Conservation (phyloP, 2,329 filamentous ascomycete species). For the Aureobasidium namibiae region DNA sequence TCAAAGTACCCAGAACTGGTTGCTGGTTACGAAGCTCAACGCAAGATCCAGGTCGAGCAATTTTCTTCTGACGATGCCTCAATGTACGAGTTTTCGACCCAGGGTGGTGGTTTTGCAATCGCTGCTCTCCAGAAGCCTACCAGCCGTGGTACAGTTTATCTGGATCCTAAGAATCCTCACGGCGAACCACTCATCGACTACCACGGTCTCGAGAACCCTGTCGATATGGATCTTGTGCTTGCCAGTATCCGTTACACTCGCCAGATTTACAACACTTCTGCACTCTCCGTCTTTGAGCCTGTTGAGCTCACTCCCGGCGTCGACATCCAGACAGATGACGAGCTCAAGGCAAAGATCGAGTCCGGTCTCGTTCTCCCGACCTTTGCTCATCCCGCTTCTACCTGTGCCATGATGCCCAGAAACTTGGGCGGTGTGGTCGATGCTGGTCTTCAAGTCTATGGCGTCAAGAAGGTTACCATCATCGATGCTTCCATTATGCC, state of each 20-base stretch:
- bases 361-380: slow-evolving; percentile 17
- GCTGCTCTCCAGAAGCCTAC: slow-evolving; percentile 29
- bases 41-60: slow-evolving; percentile 40
- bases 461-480: slow-evolving; percentile 26
- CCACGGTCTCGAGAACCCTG: slow-evolving; percentile 31
- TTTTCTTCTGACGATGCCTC: slow-evolving; percentile 32
- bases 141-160: slow-evolving; percentile 28
- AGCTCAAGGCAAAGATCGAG: slow-evolving; percentile 18
- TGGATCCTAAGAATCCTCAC: slow-evolving; percentile 23
- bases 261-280: slow-evolving; percentile 24
- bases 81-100: slow-evolving; percentile 39
- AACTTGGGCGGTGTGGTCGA: slow-evolving; percentile 29
- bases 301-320: slow-evolving; percentile 25
- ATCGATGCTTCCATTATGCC: slow-evolving; percentile 29
- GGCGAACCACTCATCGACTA: slow-evolving; percentile 32
- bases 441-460: slow-evolving; percentile 27
- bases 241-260: slow-evolving; percentile 30
- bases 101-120: slow-evolving; percentile 20
- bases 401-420: slow-evolving; percentile 27
- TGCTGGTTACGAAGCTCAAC: slow-evolving; percentile 40
- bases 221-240: slow-evolving; percentile 28
- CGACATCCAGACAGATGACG: slow-evolving; percentile 16
- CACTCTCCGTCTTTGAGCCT: slow-evolving; percentile 26
- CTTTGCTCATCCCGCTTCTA: slow-evolving; percentile 26
- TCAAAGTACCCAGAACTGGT: slow-evolving; percentile 33